phyloP scores from a whole-genome alignment of 768 basidiomycete species.

The Grammothele lineata region DNA sequence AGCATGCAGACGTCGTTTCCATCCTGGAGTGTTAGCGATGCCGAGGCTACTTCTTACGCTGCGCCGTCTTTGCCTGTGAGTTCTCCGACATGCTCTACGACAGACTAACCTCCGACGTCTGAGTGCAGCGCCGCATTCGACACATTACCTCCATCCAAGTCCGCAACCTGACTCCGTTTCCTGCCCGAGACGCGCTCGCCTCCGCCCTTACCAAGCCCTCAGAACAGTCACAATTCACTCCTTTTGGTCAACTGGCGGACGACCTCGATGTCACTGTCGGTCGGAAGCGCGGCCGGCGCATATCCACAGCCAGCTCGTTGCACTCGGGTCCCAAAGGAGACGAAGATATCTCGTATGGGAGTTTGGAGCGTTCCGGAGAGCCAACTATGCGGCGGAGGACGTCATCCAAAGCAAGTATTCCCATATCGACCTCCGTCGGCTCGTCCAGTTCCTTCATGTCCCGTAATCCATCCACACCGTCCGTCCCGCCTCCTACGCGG shows the following conservation, averaged over 20 bases:
- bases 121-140: slow-evolving; percentile 57
- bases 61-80: slow-evolving; percentile 1
- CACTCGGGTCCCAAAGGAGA: slow-evolving; percentile 46
- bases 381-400: slow-evolving; percentile 40
- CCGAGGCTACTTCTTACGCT: neutral
- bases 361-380: slow-evolving; percentile 18
- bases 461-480: slow-evolving; percentile 1
- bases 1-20: no score
- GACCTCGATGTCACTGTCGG: slow-evolving; percentile 63
- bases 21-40: neutral
- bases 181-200: slow-evolving; percentile 71
- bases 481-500: neutral
- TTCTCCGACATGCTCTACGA: neutral
- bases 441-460: slow-evolving; percentile 23
- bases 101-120: neutral
- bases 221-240: slow-evolving; percentile 54
- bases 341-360: slow-evolving; percentile 27
- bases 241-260: slow-evolving; percentile 57
- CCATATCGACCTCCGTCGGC: slow-evolving; percentile 5
- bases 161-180: slow-evolving; percentile 81
- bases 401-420: slow-evolving; percentile 39
- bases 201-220: slow-evolving; percentile 69
- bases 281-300: slow-evolving; percentile 54
- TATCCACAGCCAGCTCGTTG: slow-evolving; percentile 52
- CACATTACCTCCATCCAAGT: slow-evolving; percentile 73